Conservation (phyloP, 2,329 filamentous ascomycete species). For the Pseudopyrenochaeta lycopersici region DNA sequence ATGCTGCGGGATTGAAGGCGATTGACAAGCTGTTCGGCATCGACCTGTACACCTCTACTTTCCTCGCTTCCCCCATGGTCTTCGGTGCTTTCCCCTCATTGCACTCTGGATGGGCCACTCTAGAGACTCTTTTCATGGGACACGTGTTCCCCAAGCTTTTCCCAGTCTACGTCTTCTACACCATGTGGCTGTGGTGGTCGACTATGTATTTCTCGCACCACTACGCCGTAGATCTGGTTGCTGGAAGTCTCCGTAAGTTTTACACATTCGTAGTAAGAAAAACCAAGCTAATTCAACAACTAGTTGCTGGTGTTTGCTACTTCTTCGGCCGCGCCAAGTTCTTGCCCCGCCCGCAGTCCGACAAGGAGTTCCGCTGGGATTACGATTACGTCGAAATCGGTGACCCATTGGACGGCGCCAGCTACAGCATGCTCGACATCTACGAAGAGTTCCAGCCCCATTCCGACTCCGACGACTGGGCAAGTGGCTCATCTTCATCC, state of each 20-base stretch:
- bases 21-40: slow-evolving; percentile 91
- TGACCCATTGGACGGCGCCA: slow-evolving; percentile 62
- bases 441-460: slow-evolving; percentile 61
- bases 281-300: slow-evolving; percentile 31
- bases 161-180: slow-evolving; percentile 82
- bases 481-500: slow-evolving; percentile 81
- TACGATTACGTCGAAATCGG: slow-evolving; percentile 93
- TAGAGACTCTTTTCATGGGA: slow-evolving; percentile 92
- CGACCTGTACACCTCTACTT: slow-evolving; percentile 91
- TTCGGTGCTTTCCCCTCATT: slow-evolving; percentile 96
- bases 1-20: slow-evolving; percentile 86
- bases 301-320: slow-evolving; percentile 75
- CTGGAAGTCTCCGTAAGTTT: slow-evolving; percentile 71
- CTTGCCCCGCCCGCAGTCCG: slow-evolving; percentile 80
- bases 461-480: slow-evolving; percentile 87
- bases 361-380: slow-evolving; percentile 91
- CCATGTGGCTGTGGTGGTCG: slow-evolving; percentile 96
- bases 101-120: slow-evolving; percentile 86
- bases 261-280: not conserved
- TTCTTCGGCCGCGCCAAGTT: slow-evolving; percentile 83
- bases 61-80: slow-evolving; percentile 87
- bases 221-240: slow-evolving; percentile 93
- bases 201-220: slow-evolving; percentile 99
- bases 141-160: slow-evolving; percentile 87
- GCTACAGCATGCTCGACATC: slow-evolving; percentile 64